Conservation (phyloP, 768 basidiomycete genomes). For the Rhizopogon vinicolor region DNA sequence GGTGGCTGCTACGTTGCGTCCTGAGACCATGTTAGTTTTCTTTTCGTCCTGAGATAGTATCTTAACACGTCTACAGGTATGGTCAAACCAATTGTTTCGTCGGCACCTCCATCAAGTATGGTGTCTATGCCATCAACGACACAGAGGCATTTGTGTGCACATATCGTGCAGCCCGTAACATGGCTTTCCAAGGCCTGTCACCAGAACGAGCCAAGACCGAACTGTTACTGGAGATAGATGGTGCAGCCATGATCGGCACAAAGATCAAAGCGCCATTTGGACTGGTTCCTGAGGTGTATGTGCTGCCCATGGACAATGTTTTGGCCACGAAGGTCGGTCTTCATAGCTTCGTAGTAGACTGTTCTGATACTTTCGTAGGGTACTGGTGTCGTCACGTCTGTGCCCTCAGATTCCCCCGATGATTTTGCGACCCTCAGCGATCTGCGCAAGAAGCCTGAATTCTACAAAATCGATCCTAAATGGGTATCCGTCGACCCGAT, state of each 20-base stretch:
- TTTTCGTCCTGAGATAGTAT: background rate
- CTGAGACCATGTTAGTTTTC: conserved; percentile 85
- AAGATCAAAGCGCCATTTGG: conserved; percentile 86
- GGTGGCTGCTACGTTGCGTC: conserved; percentile 93
- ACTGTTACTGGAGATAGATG: conserved; percentile 74
- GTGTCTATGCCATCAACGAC: conserved; percentile 84
- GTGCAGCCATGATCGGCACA: conserved; percentile 78
- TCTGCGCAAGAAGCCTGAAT: conserved; percentile 92
- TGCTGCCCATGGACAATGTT: conserved; percentile 98
- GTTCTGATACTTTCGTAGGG: conserved; percentile 44
- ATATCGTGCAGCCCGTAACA: conserved; percentile 89
- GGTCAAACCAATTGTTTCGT: conserved; percentile 99
- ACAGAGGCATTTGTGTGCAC: conserved; percentile 88
- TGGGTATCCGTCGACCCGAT: conserved; percentile 87
- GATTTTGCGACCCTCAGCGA: conserved; percentile 90
- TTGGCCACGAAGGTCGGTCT: conserved; percentile 78
- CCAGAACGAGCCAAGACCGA: conserved; percentile 66
- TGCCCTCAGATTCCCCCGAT: conserved; percentile 97
- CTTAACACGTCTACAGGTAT: conserved; percentile 53
- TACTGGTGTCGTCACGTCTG: conserved; percentile 97
- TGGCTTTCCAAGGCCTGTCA: conserved; percentile 91
- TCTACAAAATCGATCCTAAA: conserved; percentile 87
- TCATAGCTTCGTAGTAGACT: background rate
- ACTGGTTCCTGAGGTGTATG: conserved; percentile 82
- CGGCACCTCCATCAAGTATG: conserved; percentile 85